Conservation (phyloP, 495 filamentous ascomycete genomes). For the Trichoderma erinaceum region DNA sequence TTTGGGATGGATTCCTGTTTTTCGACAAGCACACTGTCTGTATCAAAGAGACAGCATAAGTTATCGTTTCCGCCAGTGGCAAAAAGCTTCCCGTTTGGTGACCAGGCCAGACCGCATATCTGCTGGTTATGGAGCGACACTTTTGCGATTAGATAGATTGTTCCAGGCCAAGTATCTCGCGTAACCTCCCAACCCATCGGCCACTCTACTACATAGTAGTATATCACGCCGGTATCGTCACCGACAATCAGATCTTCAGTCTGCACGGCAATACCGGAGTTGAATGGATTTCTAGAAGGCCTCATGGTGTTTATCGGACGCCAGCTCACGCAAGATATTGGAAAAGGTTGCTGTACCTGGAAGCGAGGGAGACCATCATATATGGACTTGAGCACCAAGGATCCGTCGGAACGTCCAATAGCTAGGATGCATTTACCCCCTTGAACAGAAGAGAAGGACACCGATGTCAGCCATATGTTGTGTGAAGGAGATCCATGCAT, state of each 20-base stretch:
- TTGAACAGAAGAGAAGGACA: slow-evolving; percentile 79
- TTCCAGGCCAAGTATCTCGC: slow-evolving; percentile 61
- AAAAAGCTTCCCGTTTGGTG: slow-evolving; percentile 65
- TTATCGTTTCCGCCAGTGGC: slow-evolving; percentile 94
- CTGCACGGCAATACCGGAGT: slow-evolving; percentile 36
- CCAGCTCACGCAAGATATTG: slow-evolving; percentile 73
- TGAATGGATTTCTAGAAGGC: slow-evolving; percentile 30
- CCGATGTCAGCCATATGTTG: slow-evolving; percentile 57
- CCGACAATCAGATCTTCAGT: slow-evolving; percentile 84
- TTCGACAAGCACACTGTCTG: slow-evolving; percentile 48
- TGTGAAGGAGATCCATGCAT: slow-evolving; percentile 37
- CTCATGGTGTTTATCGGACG: slow-evolving; percentile 44
- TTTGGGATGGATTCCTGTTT: background rate
- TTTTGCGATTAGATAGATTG: slow-evolving; percentile 69
- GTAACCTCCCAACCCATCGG: slow-evolving; percentile 51
- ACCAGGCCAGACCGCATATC: slow-evolving; percentile 90
- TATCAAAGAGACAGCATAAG: slow-evolving; percentile 72
- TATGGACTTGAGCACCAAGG: slow-evolving; percentile 47
- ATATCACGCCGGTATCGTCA: slow-evolving; percentile 78
- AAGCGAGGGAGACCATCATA: slow-evolving; percentile 57
- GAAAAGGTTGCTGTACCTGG: slow-evolving; percentile 59
- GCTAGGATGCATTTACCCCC: slow-evolving; percentile 78
- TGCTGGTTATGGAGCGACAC: slow-evolving; percentile 81
- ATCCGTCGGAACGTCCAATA: slow-evolving; percentile 67
- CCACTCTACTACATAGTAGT: slow-evolving; percentile 91